These are phyloP conservation scores for Hypoxylon crocopeplum DNA, from an alignment of 495 filamentous ascomycete species.

Conservation along the genomic window DNA sequence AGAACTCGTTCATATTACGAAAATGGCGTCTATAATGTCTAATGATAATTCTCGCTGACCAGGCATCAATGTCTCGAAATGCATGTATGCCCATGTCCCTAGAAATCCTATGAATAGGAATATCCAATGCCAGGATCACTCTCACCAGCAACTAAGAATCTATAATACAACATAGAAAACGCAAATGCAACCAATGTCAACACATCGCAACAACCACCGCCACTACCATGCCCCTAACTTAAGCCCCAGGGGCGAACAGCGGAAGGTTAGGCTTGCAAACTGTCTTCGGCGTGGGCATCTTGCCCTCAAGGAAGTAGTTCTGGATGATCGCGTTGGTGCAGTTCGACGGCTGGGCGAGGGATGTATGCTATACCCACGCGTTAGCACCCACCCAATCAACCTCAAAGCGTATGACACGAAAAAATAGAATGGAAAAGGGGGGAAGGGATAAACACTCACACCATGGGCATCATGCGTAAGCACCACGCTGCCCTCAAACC, in stretches of 20 bases:
- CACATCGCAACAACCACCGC: no score
- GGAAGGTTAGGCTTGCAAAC: conserved; percentile 24
- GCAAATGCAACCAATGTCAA: background rate
- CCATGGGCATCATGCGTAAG: conserved; percentile 62
- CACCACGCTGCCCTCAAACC: conserved; percentile 60
- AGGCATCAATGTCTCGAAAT: no score
- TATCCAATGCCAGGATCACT: no score
- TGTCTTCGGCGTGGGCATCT: conserved; percentile 6
- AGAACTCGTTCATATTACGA: no score
- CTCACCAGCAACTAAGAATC: background rate
- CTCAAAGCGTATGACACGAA: no score
- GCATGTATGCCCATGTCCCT: no score
- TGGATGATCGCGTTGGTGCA: conserved; percentile 18
- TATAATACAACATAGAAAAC: background rate
- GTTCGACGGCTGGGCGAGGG: conserved; percentile 21
- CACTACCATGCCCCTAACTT: no score
- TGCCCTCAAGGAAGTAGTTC: conserved; percentile 26
- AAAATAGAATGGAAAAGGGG: background rate
- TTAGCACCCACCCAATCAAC: no score
- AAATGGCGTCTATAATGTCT: no score
- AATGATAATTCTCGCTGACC: no score
- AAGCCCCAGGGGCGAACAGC: conserved; percentile 6
- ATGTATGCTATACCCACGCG: conserved; percentile 3
- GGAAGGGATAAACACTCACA: conserved; percentile 47
- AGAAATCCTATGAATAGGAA: no score